Evolutionary conservation across 768 basidiomycete genomes (phyloP), one percentile per base, ranked within the genome.

Genomic region (Termitomyces bulborhizus): DNA sequence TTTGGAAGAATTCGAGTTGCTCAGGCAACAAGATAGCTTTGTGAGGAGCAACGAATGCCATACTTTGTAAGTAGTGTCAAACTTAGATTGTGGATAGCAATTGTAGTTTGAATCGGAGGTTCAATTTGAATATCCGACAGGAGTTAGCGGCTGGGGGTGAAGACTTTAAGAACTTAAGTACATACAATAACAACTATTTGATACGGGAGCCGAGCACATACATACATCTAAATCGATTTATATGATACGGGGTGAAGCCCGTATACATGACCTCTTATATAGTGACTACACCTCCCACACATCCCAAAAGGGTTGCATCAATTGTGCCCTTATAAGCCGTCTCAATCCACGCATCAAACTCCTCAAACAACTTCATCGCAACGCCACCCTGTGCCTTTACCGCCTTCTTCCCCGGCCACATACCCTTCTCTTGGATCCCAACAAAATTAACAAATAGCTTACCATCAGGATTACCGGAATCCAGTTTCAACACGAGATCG

Each of bases 1-100:
- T 62, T 63, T 93, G 85, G 65, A 97, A 99, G n/a, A 82, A 83
- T 21, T 80, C 77, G 0, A 98, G 81, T 61, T 98, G 94, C 4
- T 78, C 81, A 31, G 78, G 81, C 1, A 85, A 81, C 29, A 98
- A 71, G 58, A 99, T 90, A 26, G 71, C 75, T 73, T 95, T 96
- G 41, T 71, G 71, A 0, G 88, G 90, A 36, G 69, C 56, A 60
- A 75, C 66, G 68, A 76, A 88, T 4, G 67, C 29, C 71, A 71
- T 73, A 40, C 46, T 24, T 4, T 24, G 36, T 3, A 32, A 7
- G 9, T 39, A 7, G 18, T 18, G 13, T 36, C 13, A 12, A 34
- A 31, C 29, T 6, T 31, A 21, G 31, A 15, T 36, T 36, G 34
- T 37, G 21, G 21, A 36, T 32, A 18, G 15, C 11, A 31, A 46